Evolutionary conservation across 768 basidiomycete genomes (phyloP).

Genomic region (Auriscalpium orientale): DNA sequence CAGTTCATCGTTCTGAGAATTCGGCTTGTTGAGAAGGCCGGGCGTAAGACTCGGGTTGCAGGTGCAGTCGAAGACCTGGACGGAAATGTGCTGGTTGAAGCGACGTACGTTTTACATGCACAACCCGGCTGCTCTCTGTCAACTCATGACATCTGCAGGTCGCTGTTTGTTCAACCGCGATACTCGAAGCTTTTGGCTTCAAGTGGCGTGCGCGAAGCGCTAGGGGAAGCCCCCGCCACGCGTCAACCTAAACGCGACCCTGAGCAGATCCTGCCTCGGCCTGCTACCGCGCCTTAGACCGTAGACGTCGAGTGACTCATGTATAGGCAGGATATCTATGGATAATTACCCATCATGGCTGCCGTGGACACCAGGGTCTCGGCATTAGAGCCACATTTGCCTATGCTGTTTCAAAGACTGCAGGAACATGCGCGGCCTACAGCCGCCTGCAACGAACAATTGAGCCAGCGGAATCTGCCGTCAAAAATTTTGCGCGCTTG

Average conservation of each 20-base stretch:
- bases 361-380: too few species aligned
- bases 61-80: slow-evolving; percentile 72
- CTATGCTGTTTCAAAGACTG: too few species aligned
- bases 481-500: too few species aligned
- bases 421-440: too few species aligned
- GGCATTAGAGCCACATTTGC: too few species aligned
- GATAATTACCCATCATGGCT: too few species aligned
- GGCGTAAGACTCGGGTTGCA: slow-evolving; percentile 68
- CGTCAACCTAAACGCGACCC: slow-evolving; percentile 7
- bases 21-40: slow-evolving; percentile 55
- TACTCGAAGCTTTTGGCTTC: slow-evolving; percentile 74
- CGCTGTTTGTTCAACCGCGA: slow-evolving; percentile 81
- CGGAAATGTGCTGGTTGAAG: slow-evolving; percentile 80
- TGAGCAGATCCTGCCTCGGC: slow-evolving; percentile 1
- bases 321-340: too few species aligned
- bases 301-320: too few species aligned
- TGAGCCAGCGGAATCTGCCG: too few species aligned
- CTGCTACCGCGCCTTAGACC: background rate
- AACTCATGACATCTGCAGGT: slow-evolving; percentile 35
- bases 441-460: too few species aligned
- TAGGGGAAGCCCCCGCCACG: slow-evolving; percentile 46
- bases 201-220: slow-evolving; percentile 47
- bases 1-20: slow-evolving; percentile 84
- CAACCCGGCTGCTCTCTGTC: background rate
- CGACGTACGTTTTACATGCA: slow-evolving; percentile 45